A percentile compares a stretch with the other conserved stretches of the same genome.
These are phyloP conservation scores for Scheffersomyces lignosus DNA, from an alignment of 805 yeast species.

Conservation along the genomic window DNA sequence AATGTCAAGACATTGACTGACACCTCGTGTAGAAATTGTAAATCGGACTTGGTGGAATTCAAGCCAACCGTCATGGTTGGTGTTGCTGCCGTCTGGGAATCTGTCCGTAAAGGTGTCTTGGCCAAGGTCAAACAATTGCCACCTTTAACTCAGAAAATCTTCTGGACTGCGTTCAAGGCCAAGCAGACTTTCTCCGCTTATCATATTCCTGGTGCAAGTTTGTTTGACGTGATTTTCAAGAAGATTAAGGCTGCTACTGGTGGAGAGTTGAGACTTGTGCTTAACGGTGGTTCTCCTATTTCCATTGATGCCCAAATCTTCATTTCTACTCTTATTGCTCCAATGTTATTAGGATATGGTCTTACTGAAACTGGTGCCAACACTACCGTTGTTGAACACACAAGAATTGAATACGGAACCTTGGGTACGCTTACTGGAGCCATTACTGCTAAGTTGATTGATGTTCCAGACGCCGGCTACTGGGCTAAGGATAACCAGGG, in stretches of 20 bases:
- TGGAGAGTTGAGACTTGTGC: constrained; percentile 68
- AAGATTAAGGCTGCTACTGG: constrained; percentile 94
- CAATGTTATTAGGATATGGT: constrained; percentile 94
- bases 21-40: constrained; percentile 76
- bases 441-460: constrained; percentile 83
- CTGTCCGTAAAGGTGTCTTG: constrained; percentile 87
- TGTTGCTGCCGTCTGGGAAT: constrained; percentile 98
- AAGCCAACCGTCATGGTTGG: constrained; percentile 96
- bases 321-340: constrained; percentile 71
- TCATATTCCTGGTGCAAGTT: constrained; percentile 70
- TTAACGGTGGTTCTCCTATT: constrained; percentile 94
- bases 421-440: constrained; percentile 85
- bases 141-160: constrained; percentile 66
- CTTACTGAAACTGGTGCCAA: constrained; percentile 95
- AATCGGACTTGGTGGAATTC: constrained; percentile 83
- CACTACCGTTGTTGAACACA: constrained; percentile 66
- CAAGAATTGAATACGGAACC: constrained; percentile 66
- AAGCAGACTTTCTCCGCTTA: constrained; percentile 63
- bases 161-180: constrained; percentile 84
- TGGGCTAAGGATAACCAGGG: constrained; percentile 90
- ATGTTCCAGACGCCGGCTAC: constrained; percentile 90
- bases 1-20: constrained; percentile 88
- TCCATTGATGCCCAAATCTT: constrained; percentile 80
- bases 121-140: constrained; percentile 71
- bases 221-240: constrained; percentile 81